phyloP scores from a whole-genome alignment of 768 basidiomycete genomes.

The Lentinula detonsa region DNA sequence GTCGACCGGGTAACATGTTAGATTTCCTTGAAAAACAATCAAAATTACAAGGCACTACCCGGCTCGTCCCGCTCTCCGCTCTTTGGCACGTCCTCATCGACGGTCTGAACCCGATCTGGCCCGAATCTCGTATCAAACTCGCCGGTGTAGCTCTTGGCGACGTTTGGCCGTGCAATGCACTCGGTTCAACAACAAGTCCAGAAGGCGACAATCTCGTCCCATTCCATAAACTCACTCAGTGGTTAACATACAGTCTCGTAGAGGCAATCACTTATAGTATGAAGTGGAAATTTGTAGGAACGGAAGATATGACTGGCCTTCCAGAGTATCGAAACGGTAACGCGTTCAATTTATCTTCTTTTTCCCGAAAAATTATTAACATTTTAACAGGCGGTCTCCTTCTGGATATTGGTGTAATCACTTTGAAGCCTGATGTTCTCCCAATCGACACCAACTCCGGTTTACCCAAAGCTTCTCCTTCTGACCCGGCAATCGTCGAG shows the following conservation, averaged over 20 bases:
- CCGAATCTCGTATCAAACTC: conserved; percentile 60
- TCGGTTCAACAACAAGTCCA: conserved; percentile 20
- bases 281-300: conserved; percentile 76
- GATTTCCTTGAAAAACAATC: conserved; percentile 66
- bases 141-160: conserved; percentile 77
- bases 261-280: conserved; percentile 76
- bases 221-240: conserved; percentile 95
- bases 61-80: conserved; percentile 60
- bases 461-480: conserved; percentile 62
- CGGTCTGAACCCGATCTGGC: conserved; percentile 87
- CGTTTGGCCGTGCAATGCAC: conserved; percentile 81
- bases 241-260: conserved; percentile 87
- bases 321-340: conserved; percentile 91
- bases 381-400: conserved; percentile 68
- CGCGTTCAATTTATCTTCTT: neutral
- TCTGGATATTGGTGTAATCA: conserved; percentile 76
- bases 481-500: conserved; percentile 90
- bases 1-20: conserved; percentile 77
- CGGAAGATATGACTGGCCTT: conserved; percentile 84
- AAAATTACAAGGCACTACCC: conserved; percentile 28
- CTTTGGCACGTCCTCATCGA: conserved; percentile 83
- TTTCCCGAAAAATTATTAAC: neutral
- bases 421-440: conserved; percentile 53
- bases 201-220: conserved; percentile 76
- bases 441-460: conserved; percentile 41